These are phyloP conservation scores for Aegle marmelos DNA, from an alignment of 345 rosid genomes.

Conservation along the genomic window DNA sequence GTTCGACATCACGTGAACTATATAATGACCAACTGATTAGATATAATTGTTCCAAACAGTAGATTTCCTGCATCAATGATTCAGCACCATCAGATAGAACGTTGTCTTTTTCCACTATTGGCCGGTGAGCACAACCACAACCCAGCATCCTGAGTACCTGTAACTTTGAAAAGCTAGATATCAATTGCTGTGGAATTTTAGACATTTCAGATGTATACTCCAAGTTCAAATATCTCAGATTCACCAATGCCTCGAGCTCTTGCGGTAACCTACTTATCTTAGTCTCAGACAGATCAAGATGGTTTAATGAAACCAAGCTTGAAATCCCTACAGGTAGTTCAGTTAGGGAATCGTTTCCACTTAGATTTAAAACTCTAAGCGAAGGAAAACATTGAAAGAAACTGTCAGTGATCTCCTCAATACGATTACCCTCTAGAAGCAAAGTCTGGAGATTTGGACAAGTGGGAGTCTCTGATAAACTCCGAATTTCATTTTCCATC, in stretches of 20 bases:
- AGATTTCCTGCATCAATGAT: no score
- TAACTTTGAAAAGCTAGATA: no score
- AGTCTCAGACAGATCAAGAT: background rate
- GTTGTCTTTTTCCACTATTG: no score
- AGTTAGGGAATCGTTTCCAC: rapidly evolving
- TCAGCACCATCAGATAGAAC: no score
- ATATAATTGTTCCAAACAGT: no score
- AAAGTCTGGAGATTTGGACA: slow-evolving; percentile 21
- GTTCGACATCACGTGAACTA: no score
- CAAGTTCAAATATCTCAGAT: slow-evolving; percentile 21
- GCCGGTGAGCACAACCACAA: no score
- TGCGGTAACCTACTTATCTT: background rate
- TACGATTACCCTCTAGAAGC: background rate
- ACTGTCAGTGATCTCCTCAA: background rate
- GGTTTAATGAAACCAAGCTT: background rate
- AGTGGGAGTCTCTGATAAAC: background rate
- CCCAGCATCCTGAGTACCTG: no score
- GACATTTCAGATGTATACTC: background rate
- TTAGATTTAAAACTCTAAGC: slow-evolving; percentile 17
- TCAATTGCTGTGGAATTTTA: no score
- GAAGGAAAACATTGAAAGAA: slow-evolving; percentile 16
- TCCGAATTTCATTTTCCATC: background rate
- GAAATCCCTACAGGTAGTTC: slow-evolving; percentile 14
- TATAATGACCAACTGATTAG: no score
- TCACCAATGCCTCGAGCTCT: background rate